Evolutionary conservation across 306 rosid genomes (phyloP).

Genomic region (Acacia confusa): DNA sequence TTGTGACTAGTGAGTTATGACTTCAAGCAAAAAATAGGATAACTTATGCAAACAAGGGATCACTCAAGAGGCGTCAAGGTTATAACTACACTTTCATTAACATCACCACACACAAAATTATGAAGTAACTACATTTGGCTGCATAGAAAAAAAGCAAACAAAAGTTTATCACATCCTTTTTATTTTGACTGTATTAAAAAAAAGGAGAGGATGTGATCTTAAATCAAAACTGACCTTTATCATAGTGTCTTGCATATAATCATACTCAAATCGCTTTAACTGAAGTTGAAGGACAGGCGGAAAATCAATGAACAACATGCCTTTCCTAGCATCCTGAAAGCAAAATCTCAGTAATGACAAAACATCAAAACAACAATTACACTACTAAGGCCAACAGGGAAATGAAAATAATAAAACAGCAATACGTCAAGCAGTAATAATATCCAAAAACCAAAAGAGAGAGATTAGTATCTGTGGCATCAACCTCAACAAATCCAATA

Average conservation of each 20-base stretch:
- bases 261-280: slow-evolving; percentile 89
- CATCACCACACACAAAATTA: not conserved
- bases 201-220: slow-evolving; percentile 3
- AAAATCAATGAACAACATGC: slow-evolving; percentile 89
- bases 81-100: not conserved
- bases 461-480: not conserved
- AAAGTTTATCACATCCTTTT: not conserved
- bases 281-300: slow-evolving; percentile 99
- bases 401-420: not conserved
- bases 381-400: not conserved
- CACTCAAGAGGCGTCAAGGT: not conserved
- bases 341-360: not conserved
- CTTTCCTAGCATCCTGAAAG: slow-evolving; percentile 86
- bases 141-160: not conserved
- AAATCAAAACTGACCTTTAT: slow-evolving; percentile 72
- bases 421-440: slow-evolving; percentile 1
- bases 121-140: not conserved
- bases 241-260: slow-evolving; percentile 85
- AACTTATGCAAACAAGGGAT: not conserved
- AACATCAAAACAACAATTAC: not conserved
- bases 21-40: not conserved
- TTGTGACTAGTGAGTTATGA: not conserved
- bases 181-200: not conserved
- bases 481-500: not conserved
- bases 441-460: not conserved